Base-by-base conservation (phyloP, 1,139 yeast species). In the Taphrina flavorubra region DNA sequence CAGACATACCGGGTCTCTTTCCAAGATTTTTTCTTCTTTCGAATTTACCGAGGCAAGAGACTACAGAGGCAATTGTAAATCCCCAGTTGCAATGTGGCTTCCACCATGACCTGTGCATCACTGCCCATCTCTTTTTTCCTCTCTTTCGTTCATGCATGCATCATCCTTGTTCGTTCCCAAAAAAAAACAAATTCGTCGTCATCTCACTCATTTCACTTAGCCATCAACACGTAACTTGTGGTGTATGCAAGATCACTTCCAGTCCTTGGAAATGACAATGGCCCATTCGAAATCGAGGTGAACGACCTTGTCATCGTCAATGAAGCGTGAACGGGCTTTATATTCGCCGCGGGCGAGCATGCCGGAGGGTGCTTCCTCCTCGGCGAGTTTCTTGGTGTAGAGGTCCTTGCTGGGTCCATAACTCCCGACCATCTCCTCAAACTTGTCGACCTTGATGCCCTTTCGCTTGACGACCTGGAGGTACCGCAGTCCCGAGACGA, bases 351-450 rank as follows among this genome's bases (percentile, higher is more conserved):
- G 85, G 2, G 96, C 97, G 73, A 92, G 79, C 78, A 92, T 79
- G 1, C 97, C 97, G 65, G 90, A 84, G 49, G 98, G 98, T 16
- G 97, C 97, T 78, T 91, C 97, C 71, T 90, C 92, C 76, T 88
- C 95, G 16, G 65, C 69, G 10, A 73, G 83, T 57, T 82, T 82
- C 73, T 87, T 90, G 76, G 87, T 94, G 78, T 92, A 92, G 18
- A 65, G 31, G 16, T 62, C 56, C 37, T 49, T 42, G 11, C 53
- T 36, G 6, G 71, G 71, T 13, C 68, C 69, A 77, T 88, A 92
- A 6, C 95, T 87, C 1, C 97, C 97, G 77, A 90, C 82, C 63
- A 95, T 95, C 78, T 91, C 97, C 74, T 90, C 96, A 64, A 87
- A 80, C 78, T 88, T 90, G 76, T 91, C 97, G 59, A 92, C 92